Conservation (phyloP, 2,329 filamentous ascomycete genomes). For the Fusarium virguliforme region DNA sequence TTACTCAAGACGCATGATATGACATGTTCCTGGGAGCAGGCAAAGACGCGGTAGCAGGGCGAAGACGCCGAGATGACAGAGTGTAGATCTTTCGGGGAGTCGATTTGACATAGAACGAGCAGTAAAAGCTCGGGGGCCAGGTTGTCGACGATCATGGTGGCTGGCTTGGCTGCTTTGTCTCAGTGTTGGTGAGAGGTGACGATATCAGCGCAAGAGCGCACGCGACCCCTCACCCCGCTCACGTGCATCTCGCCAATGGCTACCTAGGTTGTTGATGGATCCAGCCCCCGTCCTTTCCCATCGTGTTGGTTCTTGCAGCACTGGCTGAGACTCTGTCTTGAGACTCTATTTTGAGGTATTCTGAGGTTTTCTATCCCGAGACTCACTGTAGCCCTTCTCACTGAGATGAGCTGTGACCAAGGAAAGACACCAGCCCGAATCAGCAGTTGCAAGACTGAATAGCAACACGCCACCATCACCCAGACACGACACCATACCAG, state of each 20-base stretch:
- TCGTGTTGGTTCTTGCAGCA: too few species aligned
- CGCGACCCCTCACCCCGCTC: conserved; percentile 3
- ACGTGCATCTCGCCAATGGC: conserved; percentile 5
- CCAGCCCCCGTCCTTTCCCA: neutral
- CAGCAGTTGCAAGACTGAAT: too few species aligned
- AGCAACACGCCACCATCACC: neutral
- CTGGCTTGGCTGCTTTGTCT: neutral
- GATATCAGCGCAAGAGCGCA: conserved; percentile 2
- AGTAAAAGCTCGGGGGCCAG: conserved; percentile 2
- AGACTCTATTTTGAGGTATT: too few species aligned
- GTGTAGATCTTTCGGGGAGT: neutral
- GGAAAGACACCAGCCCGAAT: too few species aligned
- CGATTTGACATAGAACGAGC: neutral
- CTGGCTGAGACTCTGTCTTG: neutral
- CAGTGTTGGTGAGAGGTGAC: neutral
- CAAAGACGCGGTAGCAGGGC: neutral
- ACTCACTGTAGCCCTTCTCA: too few species aligned
- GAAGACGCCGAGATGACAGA: neutral
- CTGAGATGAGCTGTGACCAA: too few species aligned
- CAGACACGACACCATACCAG: conserved; percentile 51
- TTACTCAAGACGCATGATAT: conserved; percentile 1
- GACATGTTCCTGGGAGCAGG: neutral
- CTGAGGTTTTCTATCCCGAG: too few species aligned
- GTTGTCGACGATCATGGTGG: neutral
- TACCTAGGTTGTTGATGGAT: too few species aligned